A percentile compares a stretch with the other conserved stretches of the same genome.
These are phyloP conservation scores for Choricystis sp. DNA, from an alignment of 139 green algal genomes.

Conservation along the genomic window DNA sequence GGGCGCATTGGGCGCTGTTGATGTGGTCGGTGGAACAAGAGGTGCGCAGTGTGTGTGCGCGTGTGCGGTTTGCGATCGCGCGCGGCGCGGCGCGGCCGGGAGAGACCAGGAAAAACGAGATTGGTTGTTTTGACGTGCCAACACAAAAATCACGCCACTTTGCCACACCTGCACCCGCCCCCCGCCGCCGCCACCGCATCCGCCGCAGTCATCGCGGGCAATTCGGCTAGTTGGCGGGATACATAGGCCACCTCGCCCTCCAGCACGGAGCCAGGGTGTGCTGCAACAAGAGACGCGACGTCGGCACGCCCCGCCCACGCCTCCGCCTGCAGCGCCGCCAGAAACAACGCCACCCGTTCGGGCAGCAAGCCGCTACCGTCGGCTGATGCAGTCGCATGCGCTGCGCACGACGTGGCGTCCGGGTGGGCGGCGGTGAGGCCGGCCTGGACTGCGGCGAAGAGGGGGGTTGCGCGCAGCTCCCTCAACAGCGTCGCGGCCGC, in stretches of 20 bases:
- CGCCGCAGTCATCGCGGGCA: neutral
- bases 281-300: neutral
- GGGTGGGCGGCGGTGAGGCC: neutral
- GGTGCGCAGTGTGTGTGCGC: neutral
- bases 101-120: neutral
- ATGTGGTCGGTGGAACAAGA: too few species aligned
- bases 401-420: neutral
- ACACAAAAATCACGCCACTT: neutral
- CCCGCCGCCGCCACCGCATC: neutral
- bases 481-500: neutral
- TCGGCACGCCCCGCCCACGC: neutral
- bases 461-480: neutral
- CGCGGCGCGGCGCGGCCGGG: too few species aligned
- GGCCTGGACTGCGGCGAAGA: neutral
- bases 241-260: neutral
- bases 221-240: neutral
- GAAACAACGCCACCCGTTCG: neutral
- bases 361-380: neutral
- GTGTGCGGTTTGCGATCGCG: too few species aligned
- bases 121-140: neutral
- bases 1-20: too few species aligned
- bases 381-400: too few species aligned
- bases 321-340: neutral
- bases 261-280: neutral
- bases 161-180: too few species aligned